Evolutionary conservation across 495 filamentous ascomycete species (phyloP), one percentile per base, ranked within the genome.

Genomic region (Bombardia bombarda): DNA sequence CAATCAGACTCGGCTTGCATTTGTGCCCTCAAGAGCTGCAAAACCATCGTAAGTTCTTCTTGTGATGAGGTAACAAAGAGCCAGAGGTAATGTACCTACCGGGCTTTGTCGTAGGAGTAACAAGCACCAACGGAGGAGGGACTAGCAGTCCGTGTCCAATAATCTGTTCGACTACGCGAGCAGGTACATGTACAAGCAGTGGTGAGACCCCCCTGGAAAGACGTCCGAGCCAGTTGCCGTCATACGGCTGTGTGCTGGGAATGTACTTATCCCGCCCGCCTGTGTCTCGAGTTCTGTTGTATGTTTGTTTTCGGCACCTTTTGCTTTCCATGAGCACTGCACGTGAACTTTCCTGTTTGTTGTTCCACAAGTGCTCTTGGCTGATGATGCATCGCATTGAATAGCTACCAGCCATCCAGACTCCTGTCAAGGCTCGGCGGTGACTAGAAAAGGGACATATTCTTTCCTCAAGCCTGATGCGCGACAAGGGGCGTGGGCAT

Each of bases 151-250:
- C 26, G 26, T 32, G 23, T 24, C 51, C 51, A 54, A 50, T 54
- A 24, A 28, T 23, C 42, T 39, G 20, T 7, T 16, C 28, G 25
- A 26, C 17, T 44, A 42, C 31, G 37, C 51, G 37, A 50, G 47
- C 10, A 19, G n/a, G 32, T 35, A 42, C 32, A 38, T 36, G 18
- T 36, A 18, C 36, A 32, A 25, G n/a, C 42, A 12, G 41, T 16
- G 16, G 47, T 51, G 40, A 47, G 31, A 55, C 45, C 35, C 17
- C 41, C 25, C 34, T n/a, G n/a, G 40, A 31, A 32, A 25, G 42
- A 20, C 22, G 24, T 30, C 20, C 23, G 40, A 40, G 33, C 33
- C 31, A 18, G 22, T 28, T 31, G 21, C 22, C 30, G 46, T 40
- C 13, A 23, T 50, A 50, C 41, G 33, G 31, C 37, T 28, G 46